phyloP scores from a whole-genome alignment of 768 basidiomycete species.

The Russula lepida region DNA sequence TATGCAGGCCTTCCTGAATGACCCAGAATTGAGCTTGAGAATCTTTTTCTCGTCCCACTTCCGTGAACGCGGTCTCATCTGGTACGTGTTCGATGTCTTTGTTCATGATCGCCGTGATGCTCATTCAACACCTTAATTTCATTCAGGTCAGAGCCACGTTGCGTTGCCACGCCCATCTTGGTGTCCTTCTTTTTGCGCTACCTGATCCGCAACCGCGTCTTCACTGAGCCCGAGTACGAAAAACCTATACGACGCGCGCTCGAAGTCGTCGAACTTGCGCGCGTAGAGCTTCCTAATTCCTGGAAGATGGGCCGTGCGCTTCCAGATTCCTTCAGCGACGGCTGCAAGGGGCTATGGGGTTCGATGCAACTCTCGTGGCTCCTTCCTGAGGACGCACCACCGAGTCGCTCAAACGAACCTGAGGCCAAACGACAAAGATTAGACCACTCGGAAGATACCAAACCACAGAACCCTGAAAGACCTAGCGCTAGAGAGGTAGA shows the following conservation, averaged over 20 bases:
- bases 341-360: slow-evolving; percentile 45
- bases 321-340: slow-evolving; percentile 44
- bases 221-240: slow-evolving; percentile 42
- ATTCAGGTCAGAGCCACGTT: slow-evolving; percentile 39
- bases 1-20: slow-evolving; percentile 46
- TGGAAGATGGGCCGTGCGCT: slow-evolving; percentile 38
- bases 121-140: neutral
- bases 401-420: slow-evolving; percentile 9
- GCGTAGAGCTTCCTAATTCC: slow-evolving; percentile 44
- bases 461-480: neutral
- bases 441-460: neutral
- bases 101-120: slow-evolving; percentile 15
- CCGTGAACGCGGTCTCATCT: slow-evolving; percentile 58
- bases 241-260: slow-evolving; percentile 40
- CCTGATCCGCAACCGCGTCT: slow-evolving; percentile 45
- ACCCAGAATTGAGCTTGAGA: slow-evolving; percentile 49
- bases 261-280: slow-evolving; percentile 35
- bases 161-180: slow-evolving; percentile 45
- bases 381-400: slow-evolving; percentile 5
- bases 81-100: slow-evolving; percentile 31
- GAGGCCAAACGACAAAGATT: slow-evolving; percentile 24
- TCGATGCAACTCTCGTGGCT: slow-evolving; percentile 14
- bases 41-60: slow-evolving; percentile 68
- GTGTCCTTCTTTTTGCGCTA: slow-evolving; percentile 54
- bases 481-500: neutral